Percentiles rank a stretch among this genome's conserved stretches.
Evolutionary conservation across 1,139 yeast species (phyloP).

Genomic region (Hyphopichia burtonii): DNA sequence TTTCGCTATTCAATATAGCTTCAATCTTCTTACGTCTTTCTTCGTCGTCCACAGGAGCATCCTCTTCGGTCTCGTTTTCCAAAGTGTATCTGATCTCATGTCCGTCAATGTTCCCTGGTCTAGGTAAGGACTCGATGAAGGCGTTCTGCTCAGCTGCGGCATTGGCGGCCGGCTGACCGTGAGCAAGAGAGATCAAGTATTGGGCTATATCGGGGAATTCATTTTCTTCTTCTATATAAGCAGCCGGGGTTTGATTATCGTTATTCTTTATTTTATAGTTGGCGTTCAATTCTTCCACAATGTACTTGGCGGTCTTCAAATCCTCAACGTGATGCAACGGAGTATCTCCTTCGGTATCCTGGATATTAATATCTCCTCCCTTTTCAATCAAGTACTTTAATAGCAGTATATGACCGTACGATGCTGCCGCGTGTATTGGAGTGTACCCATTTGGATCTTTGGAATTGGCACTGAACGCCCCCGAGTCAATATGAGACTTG

Average conservation of each 20-base stretch:
- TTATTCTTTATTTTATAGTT: conserved; percentile 61
- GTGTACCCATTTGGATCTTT: conserved; percentile 94
- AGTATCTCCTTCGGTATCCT: conserved; percentile 90
- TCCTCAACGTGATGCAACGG: conserved; percentile 92
- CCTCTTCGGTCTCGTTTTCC: conserved; percentile 32
- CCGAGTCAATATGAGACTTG: conserved; percentile 49
- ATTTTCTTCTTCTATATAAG: conserved; percentile 76
- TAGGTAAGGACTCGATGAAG: conserved; percentile 33
- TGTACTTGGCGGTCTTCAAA: conserved; percentile 55
- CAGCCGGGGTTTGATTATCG: conserved; percentile 71
- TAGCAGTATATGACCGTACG: conserved; percentile 79
- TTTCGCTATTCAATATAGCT: conserved; percentile 69
- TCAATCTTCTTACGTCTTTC: conserved; percentile 66
- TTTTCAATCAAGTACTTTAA: conserved; percentile 53
- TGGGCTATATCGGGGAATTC: conserved; percentile 78
- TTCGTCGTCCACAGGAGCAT: conserved; percentile 31
- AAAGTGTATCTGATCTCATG: conserved; percentile 59
- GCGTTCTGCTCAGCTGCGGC: conserved; percentile 1
- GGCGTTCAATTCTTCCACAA: conserved; percentile 68
- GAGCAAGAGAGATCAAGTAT: conserved; percentile 54
- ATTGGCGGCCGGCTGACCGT: conserved; percentile 23
- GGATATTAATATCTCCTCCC: conserved; percentile 80
- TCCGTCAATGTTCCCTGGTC: conserved; percentile 44
- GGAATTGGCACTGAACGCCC: conserved; percentile 60
- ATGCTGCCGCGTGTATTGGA: conserved; percentile 94